Evolutionary conservation across 345 rosid species (phyloP).

Genomic region (Euphorbia peplus): DNA sequence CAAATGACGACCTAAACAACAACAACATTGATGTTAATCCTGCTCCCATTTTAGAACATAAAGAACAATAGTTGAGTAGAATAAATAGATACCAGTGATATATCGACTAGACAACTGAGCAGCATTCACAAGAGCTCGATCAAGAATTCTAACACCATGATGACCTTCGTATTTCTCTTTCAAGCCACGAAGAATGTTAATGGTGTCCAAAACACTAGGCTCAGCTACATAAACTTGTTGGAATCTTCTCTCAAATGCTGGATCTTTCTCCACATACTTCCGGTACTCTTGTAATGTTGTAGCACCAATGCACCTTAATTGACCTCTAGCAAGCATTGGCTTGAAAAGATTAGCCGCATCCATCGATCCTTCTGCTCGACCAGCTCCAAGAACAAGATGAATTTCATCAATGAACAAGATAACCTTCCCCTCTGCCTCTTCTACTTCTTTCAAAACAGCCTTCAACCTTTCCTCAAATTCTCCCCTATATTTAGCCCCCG

Average conservation of each 20-base stretch:
- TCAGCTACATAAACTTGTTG: slow-evolving; percentile 93
- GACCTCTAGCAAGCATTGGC: slow-evolving; percentile 96
- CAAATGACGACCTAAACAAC: slow-evolving; percentile 65
- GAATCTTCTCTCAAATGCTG: slow-evolving; percentile 89
- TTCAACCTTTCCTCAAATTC: slow-evolving; percentile 86
- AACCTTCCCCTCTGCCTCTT: slow-evolving; percentile 91
- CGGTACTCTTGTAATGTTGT: slow-evolving; percentile 92
- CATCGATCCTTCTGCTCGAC: slow-evolving; percentile 87
- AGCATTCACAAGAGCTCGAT: slow-evolving; percentile 78
- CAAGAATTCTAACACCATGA: slow-evolving; percentile 88
- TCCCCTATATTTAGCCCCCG: slow-evolving; percentile 86
- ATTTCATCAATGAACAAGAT: slow-evolving; percentile 93
- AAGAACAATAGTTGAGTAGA: neutral
- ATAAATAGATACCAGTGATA: slow-evolving; percentile 55
- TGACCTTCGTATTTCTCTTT: slow-evolving; percentile 94
- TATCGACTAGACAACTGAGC: slow-evolving; percentile 90
- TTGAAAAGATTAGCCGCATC: slow-evolving; percentile 94
- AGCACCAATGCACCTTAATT: slow-evolving; percentile 90
- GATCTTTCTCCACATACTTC: slow-evolving; percentile 96
- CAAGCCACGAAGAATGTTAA: slow-evolving; percentile 84
- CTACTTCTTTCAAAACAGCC: slow-evolving; percentile 86
- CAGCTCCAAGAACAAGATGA: slow-evolving; percentile 96
- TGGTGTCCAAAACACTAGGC: slow-evolving; percentile 78
- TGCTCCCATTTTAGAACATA: neutral
- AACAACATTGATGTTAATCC: neutral